A percentile compares a stretch with the other conserved stretches of the same genome.
These are phyloP conservation scores for Fusarium oxysporum DNA, from an alignment of 2,329 filamentous ascomycete species.

Conservation along the genomic window DNA sequence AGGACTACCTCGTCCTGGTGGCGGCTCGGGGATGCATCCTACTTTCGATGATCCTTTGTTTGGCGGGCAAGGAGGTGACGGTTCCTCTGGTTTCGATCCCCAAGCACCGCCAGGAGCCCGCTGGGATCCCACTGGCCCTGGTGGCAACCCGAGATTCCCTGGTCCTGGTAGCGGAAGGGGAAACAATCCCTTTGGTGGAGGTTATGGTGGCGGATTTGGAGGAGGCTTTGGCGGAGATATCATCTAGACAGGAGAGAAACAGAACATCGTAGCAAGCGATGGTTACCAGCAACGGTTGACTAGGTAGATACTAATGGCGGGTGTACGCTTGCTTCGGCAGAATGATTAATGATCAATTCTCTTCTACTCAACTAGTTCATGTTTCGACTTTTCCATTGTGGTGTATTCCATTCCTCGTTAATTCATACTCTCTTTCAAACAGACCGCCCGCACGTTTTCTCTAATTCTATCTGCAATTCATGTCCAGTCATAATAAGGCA, in stretches of 20 bases:
- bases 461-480: conserved; percentile 41
- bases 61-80: conserved; percentile 55
- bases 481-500: conserved; percentile 36
- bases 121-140: conserved; percentile 88
- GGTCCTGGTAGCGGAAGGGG: conserved; percentile 56
- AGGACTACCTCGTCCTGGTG: conserved; percentile 68
- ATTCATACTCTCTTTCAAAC: neutral
- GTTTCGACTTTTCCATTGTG: neutral
- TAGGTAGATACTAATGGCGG: conserved; percentile 2
- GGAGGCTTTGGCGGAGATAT: conserved; percentile 45
- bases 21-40: conserved; percentile 90
- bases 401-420: neutral
- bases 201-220: conserved; percentile 51
- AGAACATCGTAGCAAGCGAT: neutral
- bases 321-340: conserved; percentile 17
- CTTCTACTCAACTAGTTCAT: neutral
- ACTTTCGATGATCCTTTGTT: conserved; percentile 94
- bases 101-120: conserved; percentile 88
- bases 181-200: conserved; percentile 55
- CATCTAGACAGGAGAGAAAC: conserved; percentile 28
- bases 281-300: neutral
- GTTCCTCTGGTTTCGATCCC: conserved; percentile 61
- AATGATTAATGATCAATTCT: conserved; percentile 15
- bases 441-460: conserved; percentile 18
- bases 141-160: conserved; percentile 61